phyloP scores from a whole-genome alignment of 78 protist species.

The Dictyostelium capitatum region DNA sequence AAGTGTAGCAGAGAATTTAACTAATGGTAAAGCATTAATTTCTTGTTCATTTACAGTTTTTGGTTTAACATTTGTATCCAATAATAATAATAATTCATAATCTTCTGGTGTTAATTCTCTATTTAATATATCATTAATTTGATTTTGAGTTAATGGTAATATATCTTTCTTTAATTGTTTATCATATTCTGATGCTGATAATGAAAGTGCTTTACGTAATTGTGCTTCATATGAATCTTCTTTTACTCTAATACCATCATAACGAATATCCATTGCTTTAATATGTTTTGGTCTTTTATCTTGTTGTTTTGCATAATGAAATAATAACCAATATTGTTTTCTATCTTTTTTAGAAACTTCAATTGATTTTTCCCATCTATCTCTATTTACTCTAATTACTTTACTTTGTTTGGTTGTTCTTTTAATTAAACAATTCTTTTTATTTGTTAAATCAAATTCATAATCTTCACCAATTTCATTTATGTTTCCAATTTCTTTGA shows the following conservation, averaged over 20 bases:
- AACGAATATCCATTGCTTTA: neutral
- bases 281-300: constrained; percentile 4
- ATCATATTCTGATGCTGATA: constrained; percentile 35
- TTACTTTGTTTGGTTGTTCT: constrained; percentile 2
- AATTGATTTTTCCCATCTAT: neutral
- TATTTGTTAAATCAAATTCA: constrained; percentile 11
- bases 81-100: constrained; percentile 57
- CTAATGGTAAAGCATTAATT: constrained; percentile 3
- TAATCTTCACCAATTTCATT: constrained; percentile 16
- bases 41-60: constrained; percentile 28
- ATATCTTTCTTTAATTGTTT: neutral
- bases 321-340: neutral
- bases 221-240: constrained; percentile 22
- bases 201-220: constrained; percentile 12
- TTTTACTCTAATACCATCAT: neutral
- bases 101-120: constrained; percentile 84
- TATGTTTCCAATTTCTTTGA: neutral
- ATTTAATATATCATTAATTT: constrained; percentile 73
- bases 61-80: constrained; percentile 55
- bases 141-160: constrained; percentile 24
- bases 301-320: neutral
- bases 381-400: neutral
- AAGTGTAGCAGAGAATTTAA: neutral
- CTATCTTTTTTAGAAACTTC: neutral
- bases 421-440: neutral